Percentiles rank a stretch among this genome's conserved stretches.
Evolutionary conservation across 139 green algal genomes (phyloP).

Genomic region (Chlamydomonas incerta): DNA sequence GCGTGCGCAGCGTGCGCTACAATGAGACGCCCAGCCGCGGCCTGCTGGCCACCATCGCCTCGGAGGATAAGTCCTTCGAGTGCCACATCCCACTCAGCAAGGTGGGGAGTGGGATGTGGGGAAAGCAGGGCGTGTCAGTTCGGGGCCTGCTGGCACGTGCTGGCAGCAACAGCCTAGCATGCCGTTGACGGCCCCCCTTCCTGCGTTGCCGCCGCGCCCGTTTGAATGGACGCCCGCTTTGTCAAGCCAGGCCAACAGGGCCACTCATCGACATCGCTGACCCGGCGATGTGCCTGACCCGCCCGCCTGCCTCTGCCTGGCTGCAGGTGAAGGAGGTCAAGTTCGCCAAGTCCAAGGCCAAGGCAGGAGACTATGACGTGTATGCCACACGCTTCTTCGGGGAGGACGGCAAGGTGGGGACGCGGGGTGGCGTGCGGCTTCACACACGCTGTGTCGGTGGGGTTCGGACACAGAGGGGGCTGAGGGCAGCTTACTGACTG

Average conservation of each 20-base stretch:
- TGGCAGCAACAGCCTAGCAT: no score
- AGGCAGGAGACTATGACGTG: conserved; percentile 27
- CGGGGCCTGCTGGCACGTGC: no score
- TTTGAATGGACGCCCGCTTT: no score
- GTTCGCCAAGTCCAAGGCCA: conserved; percentile 41
- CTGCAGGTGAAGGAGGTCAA: conserved; percentile 25
- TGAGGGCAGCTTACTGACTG: background rate
- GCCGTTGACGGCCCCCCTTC: background rate
- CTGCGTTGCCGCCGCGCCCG: background rate
- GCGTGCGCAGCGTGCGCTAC: conserved; percentile 34
- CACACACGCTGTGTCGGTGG: no score
- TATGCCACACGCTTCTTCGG: conserved; percentile 37
- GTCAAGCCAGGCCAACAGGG: no score
- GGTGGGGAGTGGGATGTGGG: no score
- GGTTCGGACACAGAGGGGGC: no score
- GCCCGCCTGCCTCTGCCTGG: no score
- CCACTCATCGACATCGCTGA: no score
- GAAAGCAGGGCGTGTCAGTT: no score
- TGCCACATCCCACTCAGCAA: conserved; percentile 40
- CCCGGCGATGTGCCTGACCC: no score
- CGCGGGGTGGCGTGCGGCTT: no score
- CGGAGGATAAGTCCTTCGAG: conserved; percentile 38
- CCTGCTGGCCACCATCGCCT: conserved; percentile 14
- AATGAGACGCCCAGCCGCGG: conserved; percentile 13
- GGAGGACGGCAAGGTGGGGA: conserved; percentile 9